Evolutionary conservation across 768 basidiomycete genomes (phyloP).

Genomic region (Multifurca ochricompacta): DNA sequence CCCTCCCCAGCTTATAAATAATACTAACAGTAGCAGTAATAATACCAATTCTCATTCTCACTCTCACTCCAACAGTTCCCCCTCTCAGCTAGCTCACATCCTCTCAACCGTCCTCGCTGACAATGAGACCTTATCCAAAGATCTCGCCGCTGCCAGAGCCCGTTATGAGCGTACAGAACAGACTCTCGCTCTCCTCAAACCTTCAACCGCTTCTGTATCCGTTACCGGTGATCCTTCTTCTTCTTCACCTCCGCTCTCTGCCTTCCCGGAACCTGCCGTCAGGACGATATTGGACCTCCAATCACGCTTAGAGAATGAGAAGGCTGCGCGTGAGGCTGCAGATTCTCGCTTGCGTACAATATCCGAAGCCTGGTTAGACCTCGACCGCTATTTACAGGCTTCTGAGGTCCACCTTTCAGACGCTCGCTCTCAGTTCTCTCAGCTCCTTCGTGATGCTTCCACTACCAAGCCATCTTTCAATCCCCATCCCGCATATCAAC

Average conservation of each 20-base stretch:
- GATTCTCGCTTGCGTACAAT: constrained; percentile 18
- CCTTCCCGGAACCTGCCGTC: constrained; percentile 14
- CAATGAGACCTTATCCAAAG: constrained; percentile 18
- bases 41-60: too few relatives aligned
- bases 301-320: constrained; percentile 16
- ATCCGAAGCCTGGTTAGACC: constrained; percentile 18
- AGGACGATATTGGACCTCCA: constrained; percentile 19
- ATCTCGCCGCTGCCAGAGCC: constrained; percentile 12
- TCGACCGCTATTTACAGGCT: constrained; percentile 18
- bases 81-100: constrained; percentile 20
- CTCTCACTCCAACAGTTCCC: constrained; percentile 9
- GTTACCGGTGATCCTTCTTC: constrained; percentile 5
- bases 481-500: constrained; percentile 11
- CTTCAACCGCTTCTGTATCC: constrained; percentile 1
- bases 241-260: constrained; percentile 3
- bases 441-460: constrained; percentile 17
- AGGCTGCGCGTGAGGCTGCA: constrained; percentile 18
- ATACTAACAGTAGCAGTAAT: neutral
- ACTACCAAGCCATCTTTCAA: constrained; percentile 13
- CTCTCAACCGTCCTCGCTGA: constrained; percentile 22
- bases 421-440: constrained; percentile 20
- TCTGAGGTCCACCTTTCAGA: constrained; percentile 15
- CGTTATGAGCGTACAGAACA: constrained; percentile 20
- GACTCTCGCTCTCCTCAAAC: constrained; percentile 15
- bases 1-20: constrained; percentile 17